A percentile compares a stretch with the other conserved stretches of the same genome.
phyloP scores from a whole-genome alignment of 768 basidiomycete genomes.

The Cytidiella melzeri region DNA sequence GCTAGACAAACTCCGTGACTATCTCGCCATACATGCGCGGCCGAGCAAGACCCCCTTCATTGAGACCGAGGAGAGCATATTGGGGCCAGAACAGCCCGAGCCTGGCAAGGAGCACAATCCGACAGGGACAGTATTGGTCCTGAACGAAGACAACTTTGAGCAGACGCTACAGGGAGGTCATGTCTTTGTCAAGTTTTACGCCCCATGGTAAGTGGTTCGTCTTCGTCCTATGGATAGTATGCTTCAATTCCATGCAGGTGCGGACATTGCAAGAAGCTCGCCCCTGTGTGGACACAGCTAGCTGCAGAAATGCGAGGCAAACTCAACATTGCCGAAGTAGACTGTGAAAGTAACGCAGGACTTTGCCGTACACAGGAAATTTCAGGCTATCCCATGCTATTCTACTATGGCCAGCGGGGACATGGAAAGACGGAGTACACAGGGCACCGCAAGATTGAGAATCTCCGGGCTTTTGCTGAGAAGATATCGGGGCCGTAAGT shows the following conservation, averaged over 20 bases:
- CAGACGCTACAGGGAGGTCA: conserved; percentile 39
- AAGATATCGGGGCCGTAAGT: conserved; percentile 71
- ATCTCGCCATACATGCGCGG: conserved; percentile 41
- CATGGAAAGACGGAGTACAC: conserved; percentile 67
- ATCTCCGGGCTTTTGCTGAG: conserved; percentile 66
- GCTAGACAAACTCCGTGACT: conserved; percentile 47
- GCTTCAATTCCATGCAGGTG: conserved; percentile 42
- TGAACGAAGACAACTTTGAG: conserved; percentile 44
- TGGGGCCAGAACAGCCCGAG: conserved; percentile 17
- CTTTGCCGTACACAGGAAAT: conserved; percentile 67
- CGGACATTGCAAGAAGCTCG: conserved; percentile 93
- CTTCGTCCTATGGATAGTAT: not conserved
- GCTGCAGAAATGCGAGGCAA: conserved; percentile 64
- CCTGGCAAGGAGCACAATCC: conserved; percentile 27
- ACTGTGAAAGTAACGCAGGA: conserved; percentile 73
- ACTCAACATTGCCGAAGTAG: conserved; percentile 76
- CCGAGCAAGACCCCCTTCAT: conserved; percentile 31
- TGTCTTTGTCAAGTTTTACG: conserved; percentile 76
- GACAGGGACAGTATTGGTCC: conserved; percentile 32
- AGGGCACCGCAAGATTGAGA: conserved; percentile 64
- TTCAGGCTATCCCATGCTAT: conserved; percentile 77
- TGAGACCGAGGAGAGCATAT: conserved; percentile 25
- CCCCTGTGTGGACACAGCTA: conserved; percentile 74
- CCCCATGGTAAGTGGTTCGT: conserved; percentile 60
- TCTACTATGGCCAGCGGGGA: conserved; percentile 50